phyloP scores from a whole-genome alignment of 805 yeast genomes.

The Lachancea fermentati region DNA sequence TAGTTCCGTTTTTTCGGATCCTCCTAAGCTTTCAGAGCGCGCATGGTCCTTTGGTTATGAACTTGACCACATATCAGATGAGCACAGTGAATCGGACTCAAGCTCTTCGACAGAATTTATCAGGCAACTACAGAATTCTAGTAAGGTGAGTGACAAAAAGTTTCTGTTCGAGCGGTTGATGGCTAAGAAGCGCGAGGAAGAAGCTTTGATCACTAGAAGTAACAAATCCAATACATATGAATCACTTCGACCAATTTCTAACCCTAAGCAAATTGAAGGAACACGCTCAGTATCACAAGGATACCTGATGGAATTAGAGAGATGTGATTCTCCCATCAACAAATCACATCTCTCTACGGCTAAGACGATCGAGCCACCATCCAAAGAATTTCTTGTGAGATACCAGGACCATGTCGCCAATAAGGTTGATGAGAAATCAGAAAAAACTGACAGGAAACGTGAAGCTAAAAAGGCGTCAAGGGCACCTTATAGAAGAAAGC shows the following conservation, averaged over 20 bases:
- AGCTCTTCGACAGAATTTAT: constrained; percentile 21
- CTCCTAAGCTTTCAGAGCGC: constrained; percentile 19
- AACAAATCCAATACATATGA: background rate
- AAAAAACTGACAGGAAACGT: constrained; percentile 3
- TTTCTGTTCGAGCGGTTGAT: constrained; percentile 28
- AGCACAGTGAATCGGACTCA: constrained; percentile 12
- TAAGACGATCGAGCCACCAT: constrained; percentile 5
- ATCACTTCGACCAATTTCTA: background rate
- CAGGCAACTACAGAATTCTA: constrained; percentile 25
- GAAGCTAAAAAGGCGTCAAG: constrained; percentile 8
- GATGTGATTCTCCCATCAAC: constrained; percentile 11
- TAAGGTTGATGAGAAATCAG: background rate
- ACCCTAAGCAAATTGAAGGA: background rate
- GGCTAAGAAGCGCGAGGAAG: constrained; percentile 5
- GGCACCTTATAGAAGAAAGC: constrained; percentile 17
- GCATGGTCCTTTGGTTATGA: constrained; percentile 19
- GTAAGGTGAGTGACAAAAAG: constrained; percentile 30
- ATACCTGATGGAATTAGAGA: constrained; percentile 18
- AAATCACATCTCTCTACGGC: background rate
- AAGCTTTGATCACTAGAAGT: constrained; percentile 1
- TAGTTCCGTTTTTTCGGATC: constrained; percentile 25
- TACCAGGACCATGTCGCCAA: constrained; percentile 6
- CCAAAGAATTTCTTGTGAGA: constrained; percentile 4
- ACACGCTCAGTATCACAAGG: constrained; percentile 19
- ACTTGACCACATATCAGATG: constrained; percentile 13